phyloP scores from a whole-genome alignment of 306 rosid genomes.

The Datisca glomerata region DNA sequence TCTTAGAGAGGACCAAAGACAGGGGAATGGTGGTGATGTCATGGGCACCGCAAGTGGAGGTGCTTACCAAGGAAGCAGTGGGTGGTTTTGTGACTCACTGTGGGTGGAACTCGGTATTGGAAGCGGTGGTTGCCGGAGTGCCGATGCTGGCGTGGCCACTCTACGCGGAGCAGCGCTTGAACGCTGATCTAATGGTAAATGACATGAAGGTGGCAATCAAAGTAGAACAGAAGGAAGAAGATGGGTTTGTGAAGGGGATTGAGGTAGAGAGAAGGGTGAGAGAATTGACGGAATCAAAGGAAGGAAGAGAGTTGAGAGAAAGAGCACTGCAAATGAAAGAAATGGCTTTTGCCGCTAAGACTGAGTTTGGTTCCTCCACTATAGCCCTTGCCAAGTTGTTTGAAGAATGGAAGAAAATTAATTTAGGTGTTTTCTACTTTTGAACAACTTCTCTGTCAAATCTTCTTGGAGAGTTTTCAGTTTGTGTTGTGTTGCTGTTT shows the following conservation, averaged over 20 bases:
- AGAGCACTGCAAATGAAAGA: conserved; percentile 11
- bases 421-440: no score
- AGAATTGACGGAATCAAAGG: conserved; percentile 26
- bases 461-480: no score
- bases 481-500: no score
- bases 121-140: conserved; percentile 30
- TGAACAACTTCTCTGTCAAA: no score
- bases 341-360: conserved; percentile 10
- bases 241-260: conserved; percentile 21
- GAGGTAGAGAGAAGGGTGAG: conserved; percentile 17
- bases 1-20: conserved; percentile 27
- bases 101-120: no score
- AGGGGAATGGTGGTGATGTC: conserved; percentile 30
- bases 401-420: no score
- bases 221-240: no score
- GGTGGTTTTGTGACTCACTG: no score
- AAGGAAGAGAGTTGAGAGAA: conserved; percentile 13
- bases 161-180: conserved; percentile 43
- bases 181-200: conserved; percentile 24
- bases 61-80: conserved; percentile 37
- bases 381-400: conserved; percentile 7
- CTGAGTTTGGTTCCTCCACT: conserved; percentile 16
- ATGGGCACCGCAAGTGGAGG: conserved; percentile 46
- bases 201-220: conserved; percentile 48
- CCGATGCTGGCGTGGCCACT: conserved; percentile 49